Evolutionary conservation across 345 rosid genomes (phyloP), one percentile per base, ranked within the genome.

Genomic region (Toxicodendron radicans): DNA sequence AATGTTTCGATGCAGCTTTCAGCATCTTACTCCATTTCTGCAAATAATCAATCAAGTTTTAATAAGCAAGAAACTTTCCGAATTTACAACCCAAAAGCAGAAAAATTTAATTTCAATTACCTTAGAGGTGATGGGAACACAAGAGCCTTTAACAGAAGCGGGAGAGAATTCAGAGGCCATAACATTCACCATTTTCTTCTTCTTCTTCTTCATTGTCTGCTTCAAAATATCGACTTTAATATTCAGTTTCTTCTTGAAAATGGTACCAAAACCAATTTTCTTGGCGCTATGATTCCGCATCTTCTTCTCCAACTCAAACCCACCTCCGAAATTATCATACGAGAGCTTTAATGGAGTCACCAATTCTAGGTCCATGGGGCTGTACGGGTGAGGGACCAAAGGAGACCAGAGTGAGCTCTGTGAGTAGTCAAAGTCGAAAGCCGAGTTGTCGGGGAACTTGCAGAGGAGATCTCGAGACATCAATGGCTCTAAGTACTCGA

Each of bases 331-430:
- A 4, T 73, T 73, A n/a, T 59, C 76, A n/a, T 52, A 58, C 46
- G 75, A 72, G 64, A 82, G 77, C 78, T 74, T 73, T 70, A 62
- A 77, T 8, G 81, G 91, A 3, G 80, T 79, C 3, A 79, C 46
- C 14, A 49, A 60, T 24, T 80, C 91, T 0, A 85, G 75, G 60
- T 85, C 89, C 32, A 82, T 38, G 49, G 88, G 83, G 59, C 64
- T 67, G 84, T 90, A 83, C 20, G 74, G 27, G 23, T 92, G 87
- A 48, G 90, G 96, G 56, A 92, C 79, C 38, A 94, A 78, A 57
- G 98, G 97, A 73, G 98, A 94, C 98, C 98, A 94, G 51, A 94
- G 80, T 21, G 98, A 92, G 88, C 97, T 92, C 79, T 90, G 93
- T 16, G 89, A 57, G 79, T 89, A 90, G 30, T 94, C 87, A 71